A percentile compares a stretch with the other conserved stretches of the same genome.
These are phyloP conservation scores for Rhizopogon salebrosus DNA, from an alignment of 768 basidiomycete genomes.

Conservation along the genomic window DNA sequence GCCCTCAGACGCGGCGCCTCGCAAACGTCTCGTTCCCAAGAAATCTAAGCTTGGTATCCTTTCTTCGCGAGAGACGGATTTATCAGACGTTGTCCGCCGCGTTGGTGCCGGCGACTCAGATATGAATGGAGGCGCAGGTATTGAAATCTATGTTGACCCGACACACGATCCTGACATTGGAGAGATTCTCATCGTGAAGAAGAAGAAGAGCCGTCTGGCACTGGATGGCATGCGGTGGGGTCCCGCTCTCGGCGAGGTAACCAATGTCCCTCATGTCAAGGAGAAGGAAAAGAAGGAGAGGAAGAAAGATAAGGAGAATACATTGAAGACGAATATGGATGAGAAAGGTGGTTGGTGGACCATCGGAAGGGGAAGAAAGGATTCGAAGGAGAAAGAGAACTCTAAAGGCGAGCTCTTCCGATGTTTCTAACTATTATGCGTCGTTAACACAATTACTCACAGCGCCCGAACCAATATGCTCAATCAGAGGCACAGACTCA, in stretches of 20 bases:
- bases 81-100: slow-evolving; percentile 56
- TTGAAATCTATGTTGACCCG: slow-evolving; percentile 71
- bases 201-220: slow-evolving; percentile 61
- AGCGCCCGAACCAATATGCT: slow-evolving; percentile 43
- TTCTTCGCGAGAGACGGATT: slow-evolving; percentile 34
- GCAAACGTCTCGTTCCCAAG: slow-evolving; percentile 62
- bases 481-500: slow-evolving; percentile 17
- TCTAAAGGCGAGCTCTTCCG: slow-evolving; percentile 24
- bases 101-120: slow-evolving; percentile 29
- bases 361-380: slow-evolving; percentile 68
- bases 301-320: slow-evolving; percentile 27
- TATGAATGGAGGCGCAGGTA: slow-evolving; percentile 38
- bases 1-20: slow-evolving; percentile 16
- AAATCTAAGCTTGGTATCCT: slow-evolving; percentile 62
- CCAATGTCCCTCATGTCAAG: slow-evolving; percentile 41
- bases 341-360: slow-evolving; percentile 78
- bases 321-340: slow-evolving; percentile 37
- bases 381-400: slow-evolving; percentile 58
- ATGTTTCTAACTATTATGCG: neutral
- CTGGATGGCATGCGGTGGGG: slow-evolving; percentile 56
- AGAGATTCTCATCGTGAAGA: slow-evolving; percentile 71
- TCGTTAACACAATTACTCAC: slow-evolving; percentile 3
- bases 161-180: slow-evolving; percentile 58
- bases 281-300: slow-evolving; percentile 30
- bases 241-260: slow-evolving; percentile 49